Evolutionary conservation across 345 rosid species (phyloP), one percentile per base, ranked within the genome.

Genomic region (Odontarrhena argentea): DNA sequence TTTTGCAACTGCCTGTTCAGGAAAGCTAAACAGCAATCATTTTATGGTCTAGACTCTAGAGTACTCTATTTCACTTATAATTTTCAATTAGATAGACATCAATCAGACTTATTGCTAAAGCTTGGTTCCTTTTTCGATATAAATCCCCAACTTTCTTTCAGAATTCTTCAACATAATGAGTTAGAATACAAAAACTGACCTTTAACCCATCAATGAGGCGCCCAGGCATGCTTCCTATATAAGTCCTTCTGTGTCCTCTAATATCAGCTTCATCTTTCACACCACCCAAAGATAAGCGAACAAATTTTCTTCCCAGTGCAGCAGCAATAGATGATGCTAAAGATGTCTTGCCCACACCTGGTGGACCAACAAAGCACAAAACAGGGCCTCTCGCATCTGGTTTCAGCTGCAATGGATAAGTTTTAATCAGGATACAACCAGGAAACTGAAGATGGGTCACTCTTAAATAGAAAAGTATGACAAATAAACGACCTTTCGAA

Each of bases 301-400:
- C 59, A 81, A 94, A 94, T 76, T 91, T 91, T 81, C 96, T 86
- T 51, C 97, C 99, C 80, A 94, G 77, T 47, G 99, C 91, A 69
- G 89, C 81, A 61, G 99, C 94, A 74, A 94, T 91, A 8, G 97
- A 94, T 48, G 97, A 87, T 71, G 97, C 99, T 76, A 94, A 77
- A 73, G 99, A 91, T 74, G 99, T 94, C 82, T 94, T 94, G 46
- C 99, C 99, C 73, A 94, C 97, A 70, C 99, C 99, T 45, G 99
- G 99, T 56, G 99, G 97, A 58, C 99, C 99, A 81, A 94, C 99
- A 60, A 94, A 94, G 70, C 99, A 94, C 79, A 94, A 77, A 30
- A 94, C 87, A 18, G 99, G 97, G 61, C 99, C 99, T 72, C 96
- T 83, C 24, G 97, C 99, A 86, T 94, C 99, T 66, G 99, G 99